These are phyloP conservation scores for Penicillium sp. DNA, from an alignment of 2,329 filamentous ascomycete species.

Conservation along the genomic window DNA sequence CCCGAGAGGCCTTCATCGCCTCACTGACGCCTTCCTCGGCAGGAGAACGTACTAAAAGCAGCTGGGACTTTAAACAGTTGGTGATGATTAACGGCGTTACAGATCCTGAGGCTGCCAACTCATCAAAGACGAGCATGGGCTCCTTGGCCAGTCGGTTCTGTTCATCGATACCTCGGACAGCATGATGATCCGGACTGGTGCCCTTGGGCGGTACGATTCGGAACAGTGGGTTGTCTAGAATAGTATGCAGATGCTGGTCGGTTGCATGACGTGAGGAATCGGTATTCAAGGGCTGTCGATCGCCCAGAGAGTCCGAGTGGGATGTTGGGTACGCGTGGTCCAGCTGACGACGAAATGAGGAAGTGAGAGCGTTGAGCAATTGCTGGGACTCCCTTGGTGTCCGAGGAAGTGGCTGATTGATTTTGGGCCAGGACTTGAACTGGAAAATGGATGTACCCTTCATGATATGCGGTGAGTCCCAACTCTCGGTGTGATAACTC, in stretches of 20 bases:
- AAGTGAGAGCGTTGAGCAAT: constrained; percentile 61
- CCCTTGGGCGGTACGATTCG: constrained; percentile 35
- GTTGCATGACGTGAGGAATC: constrained; percentile 35
- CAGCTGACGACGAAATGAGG: constrained; percentile 64
- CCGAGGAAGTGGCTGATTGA: constrained; percentile 54
- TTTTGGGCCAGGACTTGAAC: constrained; percentile 55
- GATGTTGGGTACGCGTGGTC: constrained; percentile 57
- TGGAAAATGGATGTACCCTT: constrained; percentile 51
- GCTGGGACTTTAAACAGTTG: constrained; percentile 36
- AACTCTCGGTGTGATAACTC: background rate
- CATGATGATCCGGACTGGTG: constrained; percentile 13
- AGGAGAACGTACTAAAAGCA: constrained; percentile 28
- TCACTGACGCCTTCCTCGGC: constrained; percentile 20
- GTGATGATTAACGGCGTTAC: constrained; percentile 27
- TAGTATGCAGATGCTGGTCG: constrained; percentile 39
- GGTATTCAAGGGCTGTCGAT: constrained; percentile 23
- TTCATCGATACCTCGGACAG: constrained; percentile 12
- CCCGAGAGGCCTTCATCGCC: constrained; percentile 36
- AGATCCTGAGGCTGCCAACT: constrained; percentile 40
- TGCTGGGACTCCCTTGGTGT: constrained; percentile 60
- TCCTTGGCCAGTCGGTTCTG: constrained; percentile 28
- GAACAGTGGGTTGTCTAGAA: constrained; percentile 45
- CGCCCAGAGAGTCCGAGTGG: constrained; percentile 15
- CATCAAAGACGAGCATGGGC: constrained; percentile 39
- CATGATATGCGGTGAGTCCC: constrained; percentile 42